These are phyloP conservation scores for Middelhovenomyces tepae DNA, from an alignment of 805 yeast species.

Conservation along the genomic window DNA sequence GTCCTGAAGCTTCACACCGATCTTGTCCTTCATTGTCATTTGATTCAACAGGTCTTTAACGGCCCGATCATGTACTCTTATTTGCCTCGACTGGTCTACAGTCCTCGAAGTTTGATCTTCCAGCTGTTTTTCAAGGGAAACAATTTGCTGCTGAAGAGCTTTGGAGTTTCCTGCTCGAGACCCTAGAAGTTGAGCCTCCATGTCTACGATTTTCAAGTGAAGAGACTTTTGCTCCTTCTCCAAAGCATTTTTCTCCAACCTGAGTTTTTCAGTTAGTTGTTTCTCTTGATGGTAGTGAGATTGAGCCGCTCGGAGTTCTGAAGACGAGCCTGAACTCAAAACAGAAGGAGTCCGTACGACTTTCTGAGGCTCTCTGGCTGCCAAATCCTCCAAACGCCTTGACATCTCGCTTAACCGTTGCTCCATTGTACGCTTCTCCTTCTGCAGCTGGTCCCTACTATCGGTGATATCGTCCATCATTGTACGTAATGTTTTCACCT, in stretches of 20 bases:
- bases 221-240: constrained; percentile 27
- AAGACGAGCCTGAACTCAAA: neutral
- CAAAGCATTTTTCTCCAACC: constrained; percentile 23
- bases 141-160: constrained; percentile 11
- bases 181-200: constrained; percentile 16
- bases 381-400: constrained; percentile 32
- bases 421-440: constrained; percentile 42
- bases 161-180: constrained; percentile 14
- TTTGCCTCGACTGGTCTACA: constrained; percentile 15
- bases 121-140: constrained; percentile 19
- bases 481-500: constrained; percentile 47
- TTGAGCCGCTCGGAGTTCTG: constrained; percentile 11
- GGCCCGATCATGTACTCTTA: constrained; percentile 19
- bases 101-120: constrained; percentile 12
- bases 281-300: constrained; percentile 2
- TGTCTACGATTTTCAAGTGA: constrained; percentile 18
- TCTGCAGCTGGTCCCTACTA: constrained; percentile 55
- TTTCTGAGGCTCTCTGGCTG: too few species aligned
- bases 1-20: constrained; percentile 31
- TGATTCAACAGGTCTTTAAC: constrained; percentile 19
- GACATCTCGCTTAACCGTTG: constrained; percentile 34
- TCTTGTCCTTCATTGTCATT: constrained; percentile 22
- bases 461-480: constrained; percentile 50
- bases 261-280: constrained; percentile 13
- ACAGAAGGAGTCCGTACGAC: constrained; percentile 1